phyloP scores from a whole-genome alignment of 768 basidiomycete genomes.

The Suillus fuscotomentosus region DNA sequence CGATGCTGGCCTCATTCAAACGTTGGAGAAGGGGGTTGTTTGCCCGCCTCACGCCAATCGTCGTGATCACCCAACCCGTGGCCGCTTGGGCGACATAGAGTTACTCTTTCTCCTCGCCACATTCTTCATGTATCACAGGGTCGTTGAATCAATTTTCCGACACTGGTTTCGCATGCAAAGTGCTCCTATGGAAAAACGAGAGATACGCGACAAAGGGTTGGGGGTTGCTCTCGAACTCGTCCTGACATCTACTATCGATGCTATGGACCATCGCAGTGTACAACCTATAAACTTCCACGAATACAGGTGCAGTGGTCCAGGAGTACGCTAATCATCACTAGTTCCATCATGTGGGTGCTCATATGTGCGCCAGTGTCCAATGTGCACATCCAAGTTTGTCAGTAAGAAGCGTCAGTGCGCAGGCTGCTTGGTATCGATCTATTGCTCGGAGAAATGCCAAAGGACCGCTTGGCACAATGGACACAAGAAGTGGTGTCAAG shows the following conservation, averaged over 20 bases:
- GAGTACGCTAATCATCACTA: not conserved
- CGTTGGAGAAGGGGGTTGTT: not conserved
- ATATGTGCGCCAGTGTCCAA: not conserved
- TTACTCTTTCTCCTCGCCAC: not conserved
- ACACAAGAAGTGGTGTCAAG: not conserved
- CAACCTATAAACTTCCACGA: not conserved
- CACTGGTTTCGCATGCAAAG: not conserved
- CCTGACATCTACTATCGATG: not conserved
- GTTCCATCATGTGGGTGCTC: not conserved
- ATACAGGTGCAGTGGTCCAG: slow-evolving; percentile 1
- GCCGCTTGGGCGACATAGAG: not conserved
- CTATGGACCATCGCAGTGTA: not conserved
- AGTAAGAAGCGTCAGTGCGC: not conserved
- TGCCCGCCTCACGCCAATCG: not conserved
- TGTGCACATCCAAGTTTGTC: not conserved
- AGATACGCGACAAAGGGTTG: not conserved
- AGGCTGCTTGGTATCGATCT: not conserved
- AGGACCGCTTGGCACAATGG: not conserved
- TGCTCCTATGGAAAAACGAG: not conserved
- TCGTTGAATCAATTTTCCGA: not conserved
- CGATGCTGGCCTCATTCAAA: not conserved
- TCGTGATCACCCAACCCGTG: not conserved
- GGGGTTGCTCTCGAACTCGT: not conserved
- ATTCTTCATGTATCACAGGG: not conserved
- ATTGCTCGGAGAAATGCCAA: not conserved